phyloP scores from a whole-genome alignment of 306 rosid genomes.

The Quercus robur region DNA sequence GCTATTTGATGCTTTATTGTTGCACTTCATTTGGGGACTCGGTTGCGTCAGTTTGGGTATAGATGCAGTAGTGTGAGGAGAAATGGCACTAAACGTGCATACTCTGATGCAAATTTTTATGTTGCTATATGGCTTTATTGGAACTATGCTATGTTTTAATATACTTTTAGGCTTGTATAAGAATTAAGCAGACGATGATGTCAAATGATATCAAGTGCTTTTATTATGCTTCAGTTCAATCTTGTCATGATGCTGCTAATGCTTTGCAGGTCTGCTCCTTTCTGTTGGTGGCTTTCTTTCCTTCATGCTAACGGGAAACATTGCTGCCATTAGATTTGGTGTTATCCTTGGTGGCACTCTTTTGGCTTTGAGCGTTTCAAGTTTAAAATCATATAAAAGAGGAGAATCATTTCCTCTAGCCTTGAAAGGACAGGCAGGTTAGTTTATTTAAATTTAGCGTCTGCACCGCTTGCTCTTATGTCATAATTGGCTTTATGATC shows the following conservation, averaged over 20 bases:
- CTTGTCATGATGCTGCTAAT: conserved; percentile 16
- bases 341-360: conserved; percentile 79
- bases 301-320: conserved; percentile 87
- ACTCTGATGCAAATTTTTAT: not conserved
- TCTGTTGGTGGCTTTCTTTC: conserved; percentile 84
- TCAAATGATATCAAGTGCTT: not conserved
- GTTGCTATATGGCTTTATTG: not conserved
- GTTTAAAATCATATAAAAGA: conserved; percentile 60
- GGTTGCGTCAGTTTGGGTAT: not conserved
- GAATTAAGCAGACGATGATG: not conserved
- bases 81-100: not conserved
- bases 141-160: not conserved
- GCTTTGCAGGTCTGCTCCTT: conserved; percentile 71
- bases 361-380: conserved; percentile 64
- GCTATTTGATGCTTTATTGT: not conserved
- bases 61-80: not conserved
- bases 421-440: conserved; percentile 90
- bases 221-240: conserved; percentile 11
- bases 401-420: conserved; percentile 57
- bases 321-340: conserved; percentile 84
- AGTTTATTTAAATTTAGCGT: conserved; percentile 5
- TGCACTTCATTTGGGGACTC: not conserved
- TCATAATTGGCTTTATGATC: not conserved
- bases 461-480: not conserved
- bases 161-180: not conserved